Evolutionary conservation across 768 basidiomycete genomes (phyloP).

Genomic region (Rhizopogon vulgaris): DNA sequence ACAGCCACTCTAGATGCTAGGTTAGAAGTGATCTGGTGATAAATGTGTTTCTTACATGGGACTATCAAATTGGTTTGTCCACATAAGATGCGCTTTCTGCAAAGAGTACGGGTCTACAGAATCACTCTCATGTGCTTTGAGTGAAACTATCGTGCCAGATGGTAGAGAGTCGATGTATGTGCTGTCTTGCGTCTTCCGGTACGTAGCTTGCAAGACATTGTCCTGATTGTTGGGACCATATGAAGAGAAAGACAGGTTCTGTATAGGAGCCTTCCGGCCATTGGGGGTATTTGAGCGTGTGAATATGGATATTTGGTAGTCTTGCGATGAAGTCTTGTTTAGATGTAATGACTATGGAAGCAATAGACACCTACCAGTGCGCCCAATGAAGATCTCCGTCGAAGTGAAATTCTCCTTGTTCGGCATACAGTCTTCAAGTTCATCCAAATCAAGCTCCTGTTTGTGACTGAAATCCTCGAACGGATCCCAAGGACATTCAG

Average conservation of each 20-base stretch:
- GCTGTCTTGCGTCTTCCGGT: conserved; percentile 72
- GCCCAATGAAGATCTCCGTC: conserved; percentile 55
- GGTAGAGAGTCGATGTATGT: conserved; percentile 77
- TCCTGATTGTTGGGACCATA: conserved; percentile 94
- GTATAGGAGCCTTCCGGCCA: conserved; percentile 41
- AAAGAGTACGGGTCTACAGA: conserved; percentile 21
- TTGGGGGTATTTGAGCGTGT: conserved; percentile 39
- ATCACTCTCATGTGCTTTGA: conserved; percentile 39
- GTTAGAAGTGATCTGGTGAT: neutral
- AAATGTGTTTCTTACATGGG: conserved; percentile 53
- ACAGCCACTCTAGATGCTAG: conserved; percentile 61
- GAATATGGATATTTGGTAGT: conserved; percentile 86
- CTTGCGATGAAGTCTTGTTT: conserved; percentile 31
- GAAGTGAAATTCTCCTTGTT: conserved; percentile 19
- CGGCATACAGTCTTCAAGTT: conserved; percentile 47
- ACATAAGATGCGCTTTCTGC: conserved; percentile 39
- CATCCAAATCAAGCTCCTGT: conserved; percentile 48
- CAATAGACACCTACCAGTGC: conserved; percentile 44
- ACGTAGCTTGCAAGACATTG: conserved; percentile 61
- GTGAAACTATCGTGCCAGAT: conserved; percentile 72
- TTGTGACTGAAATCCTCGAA: conserved; percentile 45
- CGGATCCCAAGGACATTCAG: conserved; percentile 75
- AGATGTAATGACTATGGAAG: neutral
- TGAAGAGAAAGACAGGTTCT: conserved; percentile 84
- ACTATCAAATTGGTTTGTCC: conserved; percentile 52